These are phyloP conservation scores for Selaginella tamariscina DNA, from an alignment of 75 land plant species.

Conservation along the genomic window DNA sequence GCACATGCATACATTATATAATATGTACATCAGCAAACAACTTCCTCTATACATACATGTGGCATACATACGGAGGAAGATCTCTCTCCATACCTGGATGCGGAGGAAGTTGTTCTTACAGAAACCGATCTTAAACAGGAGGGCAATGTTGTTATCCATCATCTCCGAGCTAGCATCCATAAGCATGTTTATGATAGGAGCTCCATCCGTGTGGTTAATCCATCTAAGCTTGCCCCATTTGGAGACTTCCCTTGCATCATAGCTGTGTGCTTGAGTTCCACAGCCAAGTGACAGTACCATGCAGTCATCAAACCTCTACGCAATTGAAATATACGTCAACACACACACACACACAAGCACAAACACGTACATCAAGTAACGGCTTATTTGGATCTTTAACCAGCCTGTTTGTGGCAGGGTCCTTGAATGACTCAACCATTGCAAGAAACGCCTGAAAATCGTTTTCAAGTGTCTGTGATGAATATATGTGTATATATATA, in stretches of 20 bases:
- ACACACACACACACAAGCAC: not conserved
- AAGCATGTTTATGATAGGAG: constrained; percentile 8
- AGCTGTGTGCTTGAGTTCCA: constrained; percentile 1
- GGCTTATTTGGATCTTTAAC: not conserved
- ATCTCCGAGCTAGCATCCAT: constrained; percentile 7
- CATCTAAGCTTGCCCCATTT: not conserved
- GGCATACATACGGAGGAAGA: not conserved
- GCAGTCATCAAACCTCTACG: not conserved
- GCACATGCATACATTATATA: too few relatives aligned
- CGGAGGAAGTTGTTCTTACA: not conserved
- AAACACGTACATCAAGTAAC: not conserved
- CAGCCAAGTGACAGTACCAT: not conserved
- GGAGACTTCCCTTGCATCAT: not conserved
- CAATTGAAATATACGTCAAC: not conserved
- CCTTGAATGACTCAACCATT: not conserved
- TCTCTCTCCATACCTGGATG: not conserved
- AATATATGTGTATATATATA: not conserved
- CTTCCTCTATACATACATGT: too few relatives aligned
- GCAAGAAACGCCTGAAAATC: not conserved
- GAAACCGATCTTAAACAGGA: not conserved
- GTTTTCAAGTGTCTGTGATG: not conserved
- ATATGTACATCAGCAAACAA: too few relatives aligned
- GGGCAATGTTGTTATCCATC: not conserved
- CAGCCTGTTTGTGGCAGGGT: too few relatives aligned
- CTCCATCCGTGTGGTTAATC: not conserved